Conservation (phyloP, 1,284 basidiomycete species). For the Naganishia albida region DNA sequence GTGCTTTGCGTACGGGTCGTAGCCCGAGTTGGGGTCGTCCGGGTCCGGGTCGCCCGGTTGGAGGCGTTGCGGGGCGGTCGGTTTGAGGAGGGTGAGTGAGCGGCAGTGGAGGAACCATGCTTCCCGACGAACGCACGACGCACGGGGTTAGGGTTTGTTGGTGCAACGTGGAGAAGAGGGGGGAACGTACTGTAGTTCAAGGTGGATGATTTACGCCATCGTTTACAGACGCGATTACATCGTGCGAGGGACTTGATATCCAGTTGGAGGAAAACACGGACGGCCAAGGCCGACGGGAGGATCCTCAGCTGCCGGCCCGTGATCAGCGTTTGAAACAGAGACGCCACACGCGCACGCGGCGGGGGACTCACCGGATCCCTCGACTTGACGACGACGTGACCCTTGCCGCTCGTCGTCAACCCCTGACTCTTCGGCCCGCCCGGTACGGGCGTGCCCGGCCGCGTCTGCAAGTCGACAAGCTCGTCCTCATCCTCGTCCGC, state of each 20-base stretch:
- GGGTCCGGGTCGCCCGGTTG: conserved; percentile 53
- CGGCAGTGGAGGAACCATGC: conserved; percentile 49
- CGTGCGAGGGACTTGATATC: conserved; percentile 68
- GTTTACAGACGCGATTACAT: conserved; percentile 75
- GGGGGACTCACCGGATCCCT: conserved; percentile 47
- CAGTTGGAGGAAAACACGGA: conserved; percentile 70
- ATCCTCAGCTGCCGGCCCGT: conserved; percentile 62
- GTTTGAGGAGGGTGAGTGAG: conserved; percentile 55
- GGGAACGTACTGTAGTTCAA: conserved; percentile 74
- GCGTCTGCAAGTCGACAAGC: conserved; percentile 48
- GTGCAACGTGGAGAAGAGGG: background rate
- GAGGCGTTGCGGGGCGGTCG: conserved; percentile 35
- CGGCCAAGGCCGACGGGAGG: conserved; percentile 76
- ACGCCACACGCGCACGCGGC: background rate
- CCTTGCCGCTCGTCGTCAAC: conserved; percentile 29
- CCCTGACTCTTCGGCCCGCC: conserved; percentile 38
- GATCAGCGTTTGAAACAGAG: too few relatives aligned
- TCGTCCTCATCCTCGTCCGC: conserved; percentile 56
- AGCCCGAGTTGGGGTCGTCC: conserved; percentile 47
- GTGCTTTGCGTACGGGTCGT: conserved; percentile 53
- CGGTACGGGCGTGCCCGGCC: conserved; percentile 47
- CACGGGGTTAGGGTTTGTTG: background rate
- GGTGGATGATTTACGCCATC: conserved; percentile 83
- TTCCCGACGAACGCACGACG: too few relatives aligned
- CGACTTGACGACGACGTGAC: conserved; percentile 25